Conservation (phyloP, 495 filamentous ascomycete species). For the Tuber umbilicatum region DNA sequence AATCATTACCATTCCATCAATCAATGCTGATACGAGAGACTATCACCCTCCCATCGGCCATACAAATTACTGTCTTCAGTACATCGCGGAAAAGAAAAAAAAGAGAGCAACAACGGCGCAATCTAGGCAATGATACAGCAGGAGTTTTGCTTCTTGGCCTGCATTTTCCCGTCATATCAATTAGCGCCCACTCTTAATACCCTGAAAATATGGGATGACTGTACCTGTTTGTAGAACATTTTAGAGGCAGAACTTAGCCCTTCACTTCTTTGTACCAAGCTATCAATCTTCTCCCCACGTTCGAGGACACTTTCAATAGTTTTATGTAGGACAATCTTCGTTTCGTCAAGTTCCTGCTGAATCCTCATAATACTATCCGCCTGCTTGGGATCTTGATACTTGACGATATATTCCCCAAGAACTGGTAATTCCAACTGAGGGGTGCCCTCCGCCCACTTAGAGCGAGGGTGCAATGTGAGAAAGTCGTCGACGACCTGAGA, state of each 20-base stretch:
- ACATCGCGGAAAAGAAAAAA: background rate
- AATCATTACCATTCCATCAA: background rate
- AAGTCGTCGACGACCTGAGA: conserved; percentile 93
- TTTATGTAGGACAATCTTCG: conserved; percentile 94
- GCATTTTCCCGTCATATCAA: conserved; percentile 11
- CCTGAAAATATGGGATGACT: conserved; percentile 29
- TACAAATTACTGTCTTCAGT: background rate
- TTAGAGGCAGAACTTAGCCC: conserved; percentile 78
- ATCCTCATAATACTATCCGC: conserved; percentile 91
- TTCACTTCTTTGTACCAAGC: conserved; percentile 95
- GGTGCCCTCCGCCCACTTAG: conserved; percentile 54
- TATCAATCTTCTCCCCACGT: conserved; percentile 89
- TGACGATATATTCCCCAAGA: conserved; percentile 73
- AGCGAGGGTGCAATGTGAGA: conserved; percentile 67
- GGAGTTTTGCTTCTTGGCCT: conserved; percentile 95
- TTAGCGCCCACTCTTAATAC: conserved; percentile 6
- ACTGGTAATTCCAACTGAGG: conserved; percentile 57
- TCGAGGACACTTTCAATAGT: conserved; percentile 96
- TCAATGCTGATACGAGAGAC: background rate
- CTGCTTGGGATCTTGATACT: conserved; percentile 83
- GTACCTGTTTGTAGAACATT: conserved; percentile 84
- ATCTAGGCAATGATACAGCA: conserved; percentile 78
- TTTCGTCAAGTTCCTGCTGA: conserved; percentile 94
- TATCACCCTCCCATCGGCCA: background rate
- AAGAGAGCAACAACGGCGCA: background rate